phyloP scores from a whole-genome alignment of 306 rosid genomes.

The Castanea crenata region DNA sequence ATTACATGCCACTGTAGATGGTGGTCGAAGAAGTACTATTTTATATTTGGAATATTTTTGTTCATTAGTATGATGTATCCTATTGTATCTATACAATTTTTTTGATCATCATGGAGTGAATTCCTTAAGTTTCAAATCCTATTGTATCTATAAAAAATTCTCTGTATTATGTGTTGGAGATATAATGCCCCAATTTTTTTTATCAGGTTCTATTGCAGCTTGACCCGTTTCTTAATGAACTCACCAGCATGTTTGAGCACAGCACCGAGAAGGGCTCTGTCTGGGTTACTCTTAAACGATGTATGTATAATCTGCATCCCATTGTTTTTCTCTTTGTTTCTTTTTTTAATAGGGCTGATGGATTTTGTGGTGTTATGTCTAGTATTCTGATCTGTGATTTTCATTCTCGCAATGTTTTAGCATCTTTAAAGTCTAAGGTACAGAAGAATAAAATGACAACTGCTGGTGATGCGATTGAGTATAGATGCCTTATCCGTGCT shows the following conservation, averaged over 20 bases:
- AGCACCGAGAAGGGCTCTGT: constrained; percentile 77
- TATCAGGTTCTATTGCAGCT: constrained; percentile 72
- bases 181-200: neutral
- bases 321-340: neutral
- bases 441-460: constrained; percentile 62
- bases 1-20: too few species aligned
- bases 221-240: constrained; percentile 96
- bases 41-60: too few species aligned
- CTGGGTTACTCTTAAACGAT: constrained; percentile 96
- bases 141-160: too few species aligned
- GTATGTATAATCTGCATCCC: constrained; percentile 38
- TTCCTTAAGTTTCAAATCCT: too few species aligned
- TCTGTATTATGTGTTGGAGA: too few species aligned
- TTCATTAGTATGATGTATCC: too few species aligned
- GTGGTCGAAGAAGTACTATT: too few species aligned
- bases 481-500: constrained; percentile 89
- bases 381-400: constrained; percentile 19
- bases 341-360: too few species aligned
- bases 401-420: constrained; percentile 34
- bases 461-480: constrained; percentile 69
- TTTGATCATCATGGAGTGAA: too few species aligned
- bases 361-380: constrained; percentile 10
- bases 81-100: fast-evolving
- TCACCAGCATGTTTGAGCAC: constrained; percentile 87
- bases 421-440: constrained; percentile 75